Evolutionary conservation across 2,329 filamentous ascomycete species (phyloP), one percentile per base, ranked within the genome.

Genomic region (Monosporascus sp.): DNA sequence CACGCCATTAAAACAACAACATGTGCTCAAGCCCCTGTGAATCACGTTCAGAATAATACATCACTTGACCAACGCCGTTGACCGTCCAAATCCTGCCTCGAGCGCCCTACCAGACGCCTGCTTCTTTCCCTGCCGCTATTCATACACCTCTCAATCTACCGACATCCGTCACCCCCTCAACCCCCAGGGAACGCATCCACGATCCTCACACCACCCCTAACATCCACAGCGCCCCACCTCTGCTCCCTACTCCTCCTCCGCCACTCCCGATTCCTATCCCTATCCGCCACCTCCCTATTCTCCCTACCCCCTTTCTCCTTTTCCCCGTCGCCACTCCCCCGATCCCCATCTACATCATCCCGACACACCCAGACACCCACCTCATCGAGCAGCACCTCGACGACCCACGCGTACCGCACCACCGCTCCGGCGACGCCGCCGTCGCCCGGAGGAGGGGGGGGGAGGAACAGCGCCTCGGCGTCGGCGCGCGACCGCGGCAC

Each of bases 381-480:
- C 58, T 80, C 76, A 56, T 83, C 80, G 11, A 80, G 61, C 53
- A 83, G 60, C 24, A 80, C 76, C 69, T 83, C 80, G 1, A 81
- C 68, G 0, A 73, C 72, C 71, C 76, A 80, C 1, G 68, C 68
- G 37, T 64, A 69, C 40, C 56, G 55, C 7, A 64, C 60, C 22
- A 55, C 55, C 3, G 44, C 59, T 1, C 48, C 34, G 6, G 48
- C 53, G 3, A 36, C 47, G 20, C 57, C 54, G 34, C n/a, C n/a
- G n/a, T n/a, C n/a, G n/a, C n/a, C n/a, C n/a, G n/a, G n/a, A n/a
- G n/a, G 49, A 5, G 53, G 51, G 9, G 52, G 20, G 17, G 52
- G 27, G 17, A 59, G 59, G 36, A 66, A 67, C 2, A 68, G 17
- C 19, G 56, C 56, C 58, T 76, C 75, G 2, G 71, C 75, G 48